Conservation (phyloP, 352 stramenopile species). For the Globisporangium cylindrosporum region DNA sequence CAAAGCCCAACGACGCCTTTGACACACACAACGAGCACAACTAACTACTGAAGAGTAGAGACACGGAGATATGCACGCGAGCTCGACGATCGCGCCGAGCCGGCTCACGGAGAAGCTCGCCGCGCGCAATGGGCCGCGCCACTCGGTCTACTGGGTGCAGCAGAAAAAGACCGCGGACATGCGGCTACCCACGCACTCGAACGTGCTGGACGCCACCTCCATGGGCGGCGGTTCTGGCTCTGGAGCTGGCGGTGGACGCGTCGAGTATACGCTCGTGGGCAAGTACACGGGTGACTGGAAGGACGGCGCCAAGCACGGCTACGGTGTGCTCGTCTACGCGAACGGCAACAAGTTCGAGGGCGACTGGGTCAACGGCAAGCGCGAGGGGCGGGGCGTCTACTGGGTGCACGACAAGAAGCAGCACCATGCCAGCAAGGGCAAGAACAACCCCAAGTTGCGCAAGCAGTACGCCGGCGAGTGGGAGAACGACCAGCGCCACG, state of each 20-base stretch:
- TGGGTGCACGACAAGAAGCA: slow-evolving; percentile 69
- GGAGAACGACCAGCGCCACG: slow-evolving; percentile 66
- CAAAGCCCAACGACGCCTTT: neutral
- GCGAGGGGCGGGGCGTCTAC: slow-evolving; percentile 76
- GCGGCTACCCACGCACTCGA: slow-evolving; percentile 30
- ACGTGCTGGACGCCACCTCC: slow-evolving; percentile 22
- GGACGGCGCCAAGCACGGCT: slow-evolving; percentile 91
- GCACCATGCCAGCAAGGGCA: slow-evolving; percentile 30
- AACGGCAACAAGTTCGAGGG: slow-evolving; percentile 92
- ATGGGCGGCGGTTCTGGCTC: slow-evolving; percentile 24
- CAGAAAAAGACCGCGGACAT: slow-evolving; percentile 27
- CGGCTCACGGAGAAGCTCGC: slow-evolving; percentile 50
- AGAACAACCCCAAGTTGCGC: slow-evolving; percentile 42
- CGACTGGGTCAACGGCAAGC: slow-evolving; percentile 77
- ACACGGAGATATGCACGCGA: slow-evolving; percentile 8
- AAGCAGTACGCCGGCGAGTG: slow-evolving; percentile 89
- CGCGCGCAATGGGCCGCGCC: slow-evolving; percentile 56
- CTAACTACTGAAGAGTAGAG: neutral
- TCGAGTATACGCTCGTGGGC: slow-evolving; percentile 62
- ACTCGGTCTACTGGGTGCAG: slow-evolving; percentile 85
- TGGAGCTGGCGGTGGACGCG: slow-evolving; percentile 26
- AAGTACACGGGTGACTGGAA: slow-evolving; percentile 94
- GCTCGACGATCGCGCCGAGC: slow-evolving; percentile 31
- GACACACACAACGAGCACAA: neutral
- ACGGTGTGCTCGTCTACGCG: slow-evolving; percentile 85